These are phyloP conservation scores for Phytophthora ohioensis DNA, from an alignment of 352 stramenopile species.

Conservation along the genomic window DNA sequence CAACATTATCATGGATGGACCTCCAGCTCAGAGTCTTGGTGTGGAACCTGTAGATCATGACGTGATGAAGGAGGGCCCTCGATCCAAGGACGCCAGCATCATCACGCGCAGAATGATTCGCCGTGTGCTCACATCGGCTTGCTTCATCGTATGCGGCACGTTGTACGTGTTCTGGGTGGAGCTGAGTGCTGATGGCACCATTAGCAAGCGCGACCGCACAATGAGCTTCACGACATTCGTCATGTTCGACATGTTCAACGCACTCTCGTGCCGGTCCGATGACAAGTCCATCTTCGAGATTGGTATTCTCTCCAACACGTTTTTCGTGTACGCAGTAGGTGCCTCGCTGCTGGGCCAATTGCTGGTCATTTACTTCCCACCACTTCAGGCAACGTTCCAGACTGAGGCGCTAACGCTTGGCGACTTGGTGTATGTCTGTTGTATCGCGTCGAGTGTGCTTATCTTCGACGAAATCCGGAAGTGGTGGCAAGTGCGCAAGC, in stretches of 20 bases:
- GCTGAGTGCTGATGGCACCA: slow-evolving; percentile 83
- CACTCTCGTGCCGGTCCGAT: slow-evolving; percentile 95
- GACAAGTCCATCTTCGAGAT: slow-evolving; percentile 95
- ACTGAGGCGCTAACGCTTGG: slow-evolving; percentile 94
- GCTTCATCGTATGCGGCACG: slow-evolving; percentile 81
- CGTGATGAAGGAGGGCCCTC: slow-evolving; percentile 88
- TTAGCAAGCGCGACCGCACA: slow-evolving; percentile 96
- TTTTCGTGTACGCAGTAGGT: slow-evolving; percentile 94
- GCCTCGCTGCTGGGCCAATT: slow-evolving; percentile 95
- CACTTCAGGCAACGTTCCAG: slow-evolving; percentile 97
- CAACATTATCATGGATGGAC: slow-evolving; percentile 98
- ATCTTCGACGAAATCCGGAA: slow-evolving; percentile 96
- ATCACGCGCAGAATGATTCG: slow-evolving; percentile 80
- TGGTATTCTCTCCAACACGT: slow-evolving; percentile 92
- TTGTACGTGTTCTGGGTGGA: slow-evolving; percentile 90
- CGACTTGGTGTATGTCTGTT: slow-evolving; percentile 94
- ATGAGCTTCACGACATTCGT: slow-evolving; percentile 99
- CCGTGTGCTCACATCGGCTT: slow-evolving; percentile 72
- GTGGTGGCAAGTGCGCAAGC: slow-evolving; percentile 65
- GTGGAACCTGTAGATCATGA: slow-evolving; percentile 89
- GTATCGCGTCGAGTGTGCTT: slow-evolving; percentile 93
- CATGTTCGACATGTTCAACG: slow-evolving; percentile 99
- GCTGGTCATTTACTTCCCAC: slow-evolving; percentile 96
- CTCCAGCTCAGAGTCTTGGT: slow-evolving; percentile 84
- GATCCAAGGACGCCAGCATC: slow-evolving; percentile 78